Evolutionary conservation across 768 basidiomycete species (phyloP).

Genomic region (Megacollybia marginata): DNA sequence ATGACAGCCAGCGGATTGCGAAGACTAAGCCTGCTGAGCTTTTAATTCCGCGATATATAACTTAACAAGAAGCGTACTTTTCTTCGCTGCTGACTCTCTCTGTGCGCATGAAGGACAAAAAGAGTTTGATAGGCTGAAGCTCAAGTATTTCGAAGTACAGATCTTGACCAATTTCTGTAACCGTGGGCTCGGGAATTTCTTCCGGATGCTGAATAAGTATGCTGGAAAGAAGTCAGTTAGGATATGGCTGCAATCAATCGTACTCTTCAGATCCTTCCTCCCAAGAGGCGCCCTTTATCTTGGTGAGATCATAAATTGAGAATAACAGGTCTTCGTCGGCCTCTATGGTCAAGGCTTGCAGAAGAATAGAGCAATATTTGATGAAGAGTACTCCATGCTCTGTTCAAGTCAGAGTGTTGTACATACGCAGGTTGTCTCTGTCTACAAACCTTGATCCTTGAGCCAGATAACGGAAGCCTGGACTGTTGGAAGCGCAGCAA

Average conservation of each 20-base stretch:
- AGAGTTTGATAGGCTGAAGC: slow-evolving; percentile 87
- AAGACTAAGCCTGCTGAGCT: slow-evolving; percentile 48
- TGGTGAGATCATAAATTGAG: slow-evolving; percentile 83
- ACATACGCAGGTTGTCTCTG: background rate
- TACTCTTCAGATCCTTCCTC: slow-evolving; percentile 73
- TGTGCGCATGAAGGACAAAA: slow-evolving; percentile 95
- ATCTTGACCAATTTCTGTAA: slow-evolving; percentile 61
- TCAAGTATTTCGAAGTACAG: slow-evolving; percentile 95
- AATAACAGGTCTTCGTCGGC: slow-evolving; percentile 97
- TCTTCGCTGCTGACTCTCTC: slow-evolving; percentile 90
- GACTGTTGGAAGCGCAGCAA: slow-evolving; percentile 81
- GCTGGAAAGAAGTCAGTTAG: slow-evolving; percentile 28
- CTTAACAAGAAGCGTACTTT: slow-evolving; percentile 49
- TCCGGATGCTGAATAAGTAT: slow-evolving; percentile 65
- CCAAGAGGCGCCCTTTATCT: slow-evolving; percentile 90
- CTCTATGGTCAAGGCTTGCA: slow-evolving; percentile 93
- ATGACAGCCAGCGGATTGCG: slow-evolving; percentile 91
- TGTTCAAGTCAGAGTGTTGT: slow-evolving; percentile 21
- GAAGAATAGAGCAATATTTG: slow-evolving; percentile 91
- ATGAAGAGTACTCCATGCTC: slow-evolving; percentile 98
- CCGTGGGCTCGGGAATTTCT: slow-evolving; percentile 63
- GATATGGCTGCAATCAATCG: slow-evolving; percentile 14
- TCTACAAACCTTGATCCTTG: slow-evolving; percentile 80
- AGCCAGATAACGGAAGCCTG: slow-evolving; percentile 85
- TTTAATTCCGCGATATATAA: background rate